These are phyloP conservation scores for Hamigera avellanea DNA, from an alignment of 495 filamentous ascomycete species.

Conservation along the genomic window DNA sequence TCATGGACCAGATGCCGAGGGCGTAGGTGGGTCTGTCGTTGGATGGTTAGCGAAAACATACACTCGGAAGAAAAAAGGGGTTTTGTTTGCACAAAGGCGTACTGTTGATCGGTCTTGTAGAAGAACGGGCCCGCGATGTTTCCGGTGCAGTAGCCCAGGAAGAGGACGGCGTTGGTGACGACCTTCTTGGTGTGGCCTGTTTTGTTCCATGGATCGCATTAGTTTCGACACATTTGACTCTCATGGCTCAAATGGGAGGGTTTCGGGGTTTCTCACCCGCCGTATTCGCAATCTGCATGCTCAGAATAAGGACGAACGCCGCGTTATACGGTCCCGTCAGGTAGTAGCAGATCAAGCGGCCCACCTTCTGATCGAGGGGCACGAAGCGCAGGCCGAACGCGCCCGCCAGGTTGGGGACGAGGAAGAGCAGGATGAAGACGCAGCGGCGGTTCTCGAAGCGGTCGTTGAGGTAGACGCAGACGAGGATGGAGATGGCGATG, in stretches of 20 bases:
- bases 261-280: slow-evolving; percentile 27
- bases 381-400: slow-evolving; percentile 47
- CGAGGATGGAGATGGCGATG: slow-evolving; percentile 44
- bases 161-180: slow-evolving; percentile 46
- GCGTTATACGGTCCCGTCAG: slow-evolving; percentile 49
- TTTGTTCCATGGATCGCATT: no score
- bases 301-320: slow-evolving; percentile 45
- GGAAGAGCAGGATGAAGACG: slow-evolving; percentile 41
- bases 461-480: slow-evolving; percentile 47
- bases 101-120: slow-evolving; percentile 44
- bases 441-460: slow-evolving; percentile 45
- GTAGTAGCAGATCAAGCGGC: slow-evolving; percentile 44
- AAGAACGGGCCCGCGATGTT: slow-evolving; percentile 52
- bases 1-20: slow-evolving; percentile 52
- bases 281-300: slow-evolving; percentile 45
- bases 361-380: slow-evolving; percentile 29
- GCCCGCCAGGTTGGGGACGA: slow-evolving; percentile 42
- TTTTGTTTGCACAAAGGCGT: no score
- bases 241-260: no score
- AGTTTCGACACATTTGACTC: no score
- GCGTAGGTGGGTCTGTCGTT: slow-evolving; percentile 39
- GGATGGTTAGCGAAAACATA: no score
- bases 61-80: not conserved
- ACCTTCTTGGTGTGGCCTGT: slow-evolving; percentile 43
- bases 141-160: slow-evolving; percentile 40